Percentiles rank a stretch among this genome's conserved stretches.
Conservation (phyloP, 441 rosid genomes). For the Aleurites moluccanus region DNA sequence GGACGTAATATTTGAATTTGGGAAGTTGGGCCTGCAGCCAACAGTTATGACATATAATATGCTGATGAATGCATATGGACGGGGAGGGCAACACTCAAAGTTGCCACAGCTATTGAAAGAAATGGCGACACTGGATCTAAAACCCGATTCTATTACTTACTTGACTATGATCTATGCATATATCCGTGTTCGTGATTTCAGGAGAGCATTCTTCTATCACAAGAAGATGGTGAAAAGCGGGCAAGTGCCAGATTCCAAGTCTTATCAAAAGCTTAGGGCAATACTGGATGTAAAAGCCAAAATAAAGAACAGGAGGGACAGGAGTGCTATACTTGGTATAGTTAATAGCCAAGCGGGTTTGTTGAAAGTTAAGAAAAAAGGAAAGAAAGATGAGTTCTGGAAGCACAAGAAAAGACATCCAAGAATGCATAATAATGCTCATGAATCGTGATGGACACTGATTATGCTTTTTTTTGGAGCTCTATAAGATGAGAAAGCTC, state of each 20-base stretch:
- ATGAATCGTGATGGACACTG: conserved; percentile 1
- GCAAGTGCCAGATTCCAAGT: conserved; percentile 70
- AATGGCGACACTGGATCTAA: conserved; percentile 60
- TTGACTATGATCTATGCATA: conserved; percentile 87
- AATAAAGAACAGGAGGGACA: conserved; percentile 62
- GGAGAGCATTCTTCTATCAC: conserved; percentile 84
- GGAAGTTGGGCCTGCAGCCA: conserved; percentile 70
- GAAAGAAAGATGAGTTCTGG: conserved; percentile 93
- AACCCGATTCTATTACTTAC: conserved; percentile 82
- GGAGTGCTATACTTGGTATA: conserved; percentile 78
- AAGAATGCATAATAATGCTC: conserved; percentile 23
- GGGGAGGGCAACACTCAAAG: conserved; percentile 77
- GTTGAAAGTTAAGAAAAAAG: conserved; percentile 53
- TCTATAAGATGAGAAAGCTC: conserved; percentile 10
- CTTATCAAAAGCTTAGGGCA: conserved; percentile 77
- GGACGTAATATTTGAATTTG: conserved; percentile 73
- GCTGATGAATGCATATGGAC: conserved; percentile 90
- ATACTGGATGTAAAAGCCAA: conserved; percentile 76
- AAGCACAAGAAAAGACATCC: conserved; percentile 54
- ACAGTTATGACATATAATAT: conserved; percentile 83
- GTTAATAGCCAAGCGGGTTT: conserved; percentile 68
- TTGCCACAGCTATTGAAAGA: conserved; percentile 84
- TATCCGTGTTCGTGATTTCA: conserved; percentile 81
- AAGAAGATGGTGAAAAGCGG: conserved; percentile 83
- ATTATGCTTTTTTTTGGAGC: conserved; percentile 10